Base-by-base conservation (phyloP, 371 early-diverging fungal species). In the Mucor sp. region DNA sequence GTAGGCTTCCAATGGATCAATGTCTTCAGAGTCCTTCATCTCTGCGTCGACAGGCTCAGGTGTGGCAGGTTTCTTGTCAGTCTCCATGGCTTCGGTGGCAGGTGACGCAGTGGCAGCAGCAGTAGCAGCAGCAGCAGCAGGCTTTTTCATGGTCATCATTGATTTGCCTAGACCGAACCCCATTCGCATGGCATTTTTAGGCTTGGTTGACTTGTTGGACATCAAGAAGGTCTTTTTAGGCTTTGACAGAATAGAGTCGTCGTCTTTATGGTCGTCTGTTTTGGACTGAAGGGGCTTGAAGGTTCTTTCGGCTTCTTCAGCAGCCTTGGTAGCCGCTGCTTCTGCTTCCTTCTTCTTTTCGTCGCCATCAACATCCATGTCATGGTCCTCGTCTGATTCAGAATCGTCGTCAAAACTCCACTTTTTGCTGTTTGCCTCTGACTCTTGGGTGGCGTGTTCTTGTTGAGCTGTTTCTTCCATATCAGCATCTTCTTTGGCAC, bases 1-100 rank as follows among this genome's bases (percentile, higher is more conserved):
- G 70, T 88, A 95, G 17, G 90, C 92, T 60, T 95, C 96, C 41
- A 95, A 70, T 1, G 93, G 87, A 68, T 95, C 96, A 9, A 85
- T 81, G 3, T 76, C 83, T 4, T 74, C 79, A 35, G 62, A 44
- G 17, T 66, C 70, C 41, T 76, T 71, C 65, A 68, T 74, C 0
- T 63, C 44, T 0, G 66, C 50, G 27, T 65, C 69, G 2, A 57
- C 35, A 11, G 62, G 62, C 28, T 67, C 58, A 23, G 32, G 25
- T 17, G 37, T 43, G 23, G 39, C 67, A 27, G 48, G 3, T 21
- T 69, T 63, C 25, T 68, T 55, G 4, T 30, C 58, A 1, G 28
- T 3, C 35, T 58, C 47, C 33, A 17, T 41, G 25, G 33, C 32
- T 27, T 37, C n/a, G 17, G 53, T 37, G 28, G 57, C 6, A 14